phyloP scores from a whole-genome alignment of 2,329 filamentous ascomycete species.

The Aureobasidium pullulans region DNA sequence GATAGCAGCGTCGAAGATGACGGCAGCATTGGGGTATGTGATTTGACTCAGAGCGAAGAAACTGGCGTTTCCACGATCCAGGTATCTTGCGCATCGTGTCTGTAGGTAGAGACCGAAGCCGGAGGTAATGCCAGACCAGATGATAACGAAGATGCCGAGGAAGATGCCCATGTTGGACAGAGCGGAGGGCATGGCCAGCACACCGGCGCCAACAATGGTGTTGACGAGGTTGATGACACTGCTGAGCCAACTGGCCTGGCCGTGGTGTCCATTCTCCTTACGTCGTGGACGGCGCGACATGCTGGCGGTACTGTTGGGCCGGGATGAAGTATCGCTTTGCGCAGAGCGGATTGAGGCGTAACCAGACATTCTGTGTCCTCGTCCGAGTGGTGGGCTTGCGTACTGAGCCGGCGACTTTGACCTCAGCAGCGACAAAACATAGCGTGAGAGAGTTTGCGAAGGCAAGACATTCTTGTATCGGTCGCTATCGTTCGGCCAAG shows the following conservation, averaged over 20 bases:
- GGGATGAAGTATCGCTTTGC: constrained; percentile 29
- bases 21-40: constrained; percentile 91
- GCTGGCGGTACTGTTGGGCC: constrained; percentile 35
- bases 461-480: background rate
- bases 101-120: constrained; percentile 94
- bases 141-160: constrained; percentile 72
- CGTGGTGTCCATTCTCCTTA: constrained; percentile 60
- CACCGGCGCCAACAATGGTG: constrained; percentile 92
- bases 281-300: constrained; percentile 46
- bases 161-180: constrained; percentile 93
- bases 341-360: constrained; percentile 39
- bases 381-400: background rate
- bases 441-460: background rate
- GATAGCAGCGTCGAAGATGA: constrained; percentile 92
- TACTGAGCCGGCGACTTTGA: constrained; percentile 2
- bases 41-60: constrained; percentile 97
- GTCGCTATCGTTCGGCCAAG: constrained; percentile 2
- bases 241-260: constrained; percentile 80
- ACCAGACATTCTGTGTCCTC: constrained; percentile 33
- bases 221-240: constrained; percentile 94
- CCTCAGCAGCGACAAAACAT: background rate
- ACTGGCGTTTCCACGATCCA: constrained; percentile 79
- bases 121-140: constrained; percentile 85
- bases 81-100: constrained; percentile 82
- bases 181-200: constrained; percentile 90